phyloP scores from a whole-genome alignment of 148 eudicot genomes.

The Rhododendron mucronatum region DNA sequence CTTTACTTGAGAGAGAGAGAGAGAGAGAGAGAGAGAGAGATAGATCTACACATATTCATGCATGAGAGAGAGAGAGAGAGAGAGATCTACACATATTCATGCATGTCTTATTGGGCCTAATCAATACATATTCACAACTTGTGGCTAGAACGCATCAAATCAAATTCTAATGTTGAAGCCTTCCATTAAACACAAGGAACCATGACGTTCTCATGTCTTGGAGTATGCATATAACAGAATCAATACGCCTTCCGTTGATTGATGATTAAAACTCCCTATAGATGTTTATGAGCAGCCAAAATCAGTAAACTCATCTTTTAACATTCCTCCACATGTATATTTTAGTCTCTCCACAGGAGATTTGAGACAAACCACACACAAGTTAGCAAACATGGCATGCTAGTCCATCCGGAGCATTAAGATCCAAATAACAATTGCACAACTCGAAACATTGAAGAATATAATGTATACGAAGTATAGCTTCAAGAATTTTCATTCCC shows the following conservation, averaged over 20 bases:
- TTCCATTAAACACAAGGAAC: not conserved
- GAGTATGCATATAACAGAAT: not conserved
- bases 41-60: too few species aligned
- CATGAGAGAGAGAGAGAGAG: not conserved
- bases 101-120: not conserved
- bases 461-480: not conserved
- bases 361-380: not conserved
- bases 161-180: not conserved
- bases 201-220: not conserved
- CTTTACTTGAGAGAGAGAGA: not conserved
- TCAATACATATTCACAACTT: not conserved
- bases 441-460: not conserved
- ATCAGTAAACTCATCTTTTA: not conserved
- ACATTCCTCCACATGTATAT: not conserved
- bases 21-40: not conserved
- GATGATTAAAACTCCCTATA: not conserved
- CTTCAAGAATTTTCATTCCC: not conserved
- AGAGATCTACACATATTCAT: not conserved
- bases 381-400: not conserved
- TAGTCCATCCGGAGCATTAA: not conserved
- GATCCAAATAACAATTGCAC: not conserved
- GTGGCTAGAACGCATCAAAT: not conserved
- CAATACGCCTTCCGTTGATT: not conserved
- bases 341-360: not conserved
- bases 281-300: not conserved